Evolutionary conservation across 371 early-diverging fungal genomes (phyloP), one percentile per base, ranked within the genome.

Genomic region (Mortierella sp.): DNA sequence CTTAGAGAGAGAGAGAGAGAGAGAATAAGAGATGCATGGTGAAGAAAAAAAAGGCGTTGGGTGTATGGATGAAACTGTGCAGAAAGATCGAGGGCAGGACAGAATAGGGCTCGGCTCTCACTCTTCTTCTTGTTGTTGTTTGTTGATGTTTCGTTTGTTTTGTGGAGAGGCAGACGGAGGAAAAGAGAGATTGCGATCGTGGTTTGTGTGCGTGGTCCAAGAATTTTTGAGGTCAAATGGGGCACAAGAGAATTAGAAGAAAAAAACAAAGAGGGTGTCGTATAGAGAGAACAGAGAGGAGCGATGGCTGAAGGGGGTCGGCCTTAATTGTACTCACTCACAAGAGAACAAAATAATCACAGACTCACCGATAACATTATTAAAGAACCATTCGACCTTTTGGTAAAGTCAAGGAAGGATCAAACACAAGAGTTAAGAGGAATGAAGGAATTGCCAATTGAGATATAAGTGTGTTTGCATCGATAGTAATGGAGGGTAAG

Each of bases 21-120:
- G 45, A 19, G 19, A 45, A 45, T 8, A 14, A n/a, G n/a, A n/a
- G n/a, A n/a, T n/a, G n/a, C n/a, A 14, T 45, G 45, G 45, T 5
- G 11, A 19, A 4, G 45, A 45, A 19, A 16, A 14, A 45, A 5
- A 4, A 10, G 11, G 31, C 31, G 19, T 22, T 19, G 34, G 34
- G 16, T 29, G 31, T 31, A 22, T 37, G 44, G 16, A 61, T 61
- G 61, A 61, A 58, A 61, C n/a, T n/a, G 39, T 39, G 37, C 8
- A 19, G 61, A 61, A 61, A 61, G 61, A 34, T 61, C 37, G 61
- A 61, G 61, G 50, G 34, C n/a, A n/a, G n/a, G n/a, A n/a, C n/a
- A n/a, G n/a, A n/a, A n/a, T n/a, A n/a, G n/a, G 61, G 22, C 61
- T 61, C 61, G 61, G 61, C 61, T 61, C 61, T 61, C 39, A 1